Percentiles rank a stretch among this genome's conserved stretches.
phyloP scores from a whole-genome alignment of 805 yeast species.

The Helenozyma baotianmanensis region DNA sequence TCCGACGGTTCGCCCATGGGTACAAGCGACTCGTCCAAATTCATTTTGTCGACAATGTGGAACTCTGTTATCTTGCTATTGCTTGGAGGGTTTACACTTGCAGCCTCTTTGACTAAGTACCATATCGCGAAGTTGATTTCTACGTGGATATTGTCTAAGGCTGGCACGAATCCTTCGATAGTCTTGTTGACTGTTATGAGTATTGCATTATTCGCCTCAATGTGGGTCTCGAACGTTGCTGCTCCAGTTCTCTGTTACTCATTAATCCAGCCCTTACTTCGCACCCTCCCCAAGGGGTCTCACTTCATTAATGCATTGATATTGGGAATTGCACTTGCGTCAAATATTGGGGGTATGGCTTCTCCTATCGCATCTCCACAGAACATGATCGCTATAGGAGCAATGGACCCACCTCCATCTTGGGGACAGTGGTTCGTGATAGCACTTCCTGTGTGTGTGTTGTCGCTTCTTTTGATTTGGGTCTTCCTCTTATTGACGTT shows the following conservation, averaged over 20 bases:
- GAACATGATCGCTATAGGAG: conserved; percentile 50
- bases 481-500: conserved; percentile 52
- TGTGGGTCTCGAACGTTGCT: conserved; percentile 58
- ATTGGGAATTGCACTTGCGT: conserved; percentile 47
- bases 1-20: conserved; percentile 43
- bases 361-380: conserved; percentile 55
- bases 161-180: conserved; percentile 48
- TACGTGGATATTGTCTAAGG: conserved; percentile 44
- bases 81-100: conserved; percentile 52
- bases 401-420: conserved; percentile 48
- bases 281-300: conserved; percentile 37
- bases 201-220: conserved; percentile 48
- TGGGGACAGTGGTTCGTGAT: conserved; percentile 58
- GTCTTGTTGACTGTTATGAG: conserved; percentile 47
- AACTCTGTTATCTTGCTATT: conserved; percentile 47
- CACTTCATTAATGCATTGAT: conserved; percentile 38
- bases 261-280: conserved; percentile 43
- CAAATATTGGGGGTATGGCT: conserved; percentile 53
- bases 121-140: conserved; percentile 48
- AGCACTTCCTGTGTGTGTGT: conserved; percentile 43
- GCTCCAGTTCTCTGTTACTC: conserved; percentile 53
- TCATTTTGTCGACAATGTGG: conserved; percentile 49
- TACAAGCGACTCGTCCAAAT: conserved; percentile 39
- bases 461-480: conserved; percentile 40
- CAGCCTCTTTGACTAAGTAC: conserved; percentile 52